A percentile compares a stretch with the other conserved stretches of the same genome.
phyloP scores from a whole-genome alignment of 2,329 filamentous ascomycete genomes.

The Phyllosticta citriasiana region DNA sequence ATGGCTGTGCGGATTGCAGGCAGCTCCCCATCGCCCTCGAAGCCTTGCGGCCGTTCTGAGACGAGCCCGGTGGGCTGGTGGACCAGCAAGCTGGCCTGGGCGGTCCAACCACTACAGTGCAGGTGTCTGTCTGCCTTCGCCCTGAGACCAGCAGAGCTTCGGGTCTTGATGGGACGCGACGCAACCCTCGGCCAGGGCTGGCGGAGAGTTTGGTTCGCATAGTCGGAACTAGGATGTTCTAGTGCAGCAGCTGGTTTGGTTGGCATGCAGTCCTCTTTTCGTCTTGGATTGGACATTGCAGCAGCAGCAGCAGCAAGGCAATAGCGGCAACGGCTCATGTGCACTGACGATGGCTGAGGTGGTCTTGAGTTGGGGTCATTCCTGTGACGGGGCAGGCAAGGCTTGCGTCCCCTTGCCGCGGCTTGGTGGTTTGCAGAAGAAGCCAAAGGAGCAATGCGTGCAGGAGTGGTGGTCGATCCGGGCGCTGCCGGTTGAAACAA shows the following conservation, averaged over 20 bases:
- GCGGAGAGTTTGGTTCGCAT: background rate
- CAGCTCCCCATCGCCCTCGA: background rate
- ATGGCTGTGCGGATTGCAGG: background rate
- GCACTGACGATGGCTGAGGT: too few relatives aligned
- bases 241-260: background rate
- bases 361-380: background rate
- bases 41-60: background rate
- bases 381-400: background rate
- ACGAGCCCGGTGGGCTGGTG: background rate
- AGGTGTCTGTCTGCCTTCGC: background rate
- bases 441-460: background rate
- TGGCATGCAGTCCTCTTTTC: background rate
- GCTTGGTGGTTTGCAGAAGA: background rate
- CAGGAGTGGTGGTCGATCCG: background rate
- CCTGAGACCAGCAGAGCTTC: background rate
- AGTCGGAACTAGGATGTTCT: background rate
- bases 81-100: background rate
- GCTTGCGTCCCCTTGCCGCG: background rate
- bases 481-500: background rate
- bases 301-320: background rate
- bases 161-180: background rate
- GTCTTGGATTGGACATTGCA: background rate
- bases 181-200: background rate
- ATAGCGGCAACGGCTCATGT: background rate
- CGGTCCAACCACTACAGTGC: background rate